A percentile compares a stretch with the other conserved stretches of the same genome.
phyloP scores from a whole-genome alignment of 2,329 filamentous ascomycete genomes.

The Colletotrichum zoysiae region DNA sequence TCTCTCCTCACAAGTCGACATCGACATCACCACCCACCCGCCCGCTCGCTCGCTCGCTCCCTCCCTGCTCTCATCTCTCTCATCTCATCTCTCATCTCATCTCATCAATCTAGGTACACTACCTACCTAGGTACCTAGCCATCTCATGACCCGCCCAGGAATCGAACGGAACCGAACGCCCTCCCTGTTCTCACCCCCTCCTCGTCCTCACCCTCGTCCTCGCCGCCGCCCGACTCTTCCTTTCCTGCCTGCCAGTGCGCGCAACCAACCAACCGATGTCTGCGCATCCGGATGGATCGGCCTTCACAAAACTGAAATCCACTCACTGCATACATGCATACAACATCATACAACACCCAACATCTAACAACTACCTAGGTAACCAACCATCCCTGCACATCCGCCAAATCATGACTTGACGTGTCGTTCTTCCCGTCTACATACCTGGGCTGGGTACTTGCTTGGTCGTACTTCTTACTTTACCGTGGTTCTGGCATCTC shows the following conservation, averaged over 20 bases:
- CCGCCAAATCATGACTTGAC: neutral
- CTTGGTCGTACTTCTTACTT: neutral
- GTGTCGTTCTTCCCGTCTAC: neutral
- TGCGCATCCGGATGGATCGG: neutral
- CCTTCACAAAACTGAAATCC: too few relatives aligned
- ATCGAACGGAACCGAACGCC: neutral
- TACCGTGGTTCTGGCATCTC: conserved; percentile 38
- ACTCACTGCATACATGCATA: too few relatives aligned
- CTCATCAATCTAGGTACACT: too few relatives aligned
- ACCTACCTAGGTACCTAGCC: too few relatives aligned
- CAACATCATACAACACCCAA: too few relatives aligned
- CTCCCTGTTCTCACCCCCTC: neutral
- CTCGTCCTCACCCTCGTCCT: neutral
- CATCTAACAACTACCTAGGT: too few relatives aligned
- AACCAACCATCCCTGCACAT: neutral
- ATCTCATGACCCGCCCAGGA: too few relatives aligned
- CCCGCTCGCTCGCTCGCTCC: too few relatives aligned
- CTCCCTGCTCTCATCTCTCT: neutral
- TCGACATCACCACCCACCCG: neutral
- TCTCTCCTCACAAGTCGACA: neutral
- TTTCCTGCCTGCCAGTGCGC: neutral
- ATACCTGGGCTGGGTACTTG: neutral
- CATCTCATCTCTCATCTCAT: too few relatives aligned
- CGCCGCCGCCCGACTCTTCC: neutral
- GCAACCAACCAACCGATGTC: neutral